These are phyloP conservation scores for Alternaria gansuensis DNA, from an alignment of 2,329 filamentous ascomycete species.

Conservation along the genomic window DNA sequence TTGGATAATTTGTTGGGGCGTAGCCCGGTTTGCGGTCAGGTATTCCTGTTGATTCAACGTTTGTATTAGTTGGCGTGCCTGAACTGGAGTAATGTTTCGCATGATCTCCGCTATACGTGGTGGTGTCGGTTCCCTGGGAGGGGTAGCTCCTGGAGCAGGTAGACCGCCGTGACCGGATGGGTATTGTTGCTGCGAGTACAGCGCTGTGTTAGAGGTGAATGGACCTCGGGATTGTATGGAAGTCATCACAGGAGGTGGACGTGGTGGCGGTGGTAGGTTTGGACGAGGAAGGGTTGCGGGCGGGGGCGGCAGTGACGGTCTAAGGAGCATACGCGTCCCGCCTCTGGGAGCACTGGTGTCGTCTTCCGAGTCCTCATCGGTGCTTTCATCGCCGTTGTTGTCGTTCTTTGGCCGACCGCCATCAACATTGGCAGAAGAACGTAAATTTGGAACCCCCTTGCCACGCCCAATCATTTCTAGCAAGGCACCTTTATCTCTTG, in stretches of 20 bases:
- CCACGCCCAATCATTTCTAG: background rate
- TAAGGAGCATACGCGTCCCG: background rate
- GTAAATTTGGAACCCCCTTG: background rate
- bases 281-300: slow-evolving; percentile 2
- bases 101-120: slow-evolving; percentile 22
- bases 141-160: background rate
- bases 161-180: background rate
- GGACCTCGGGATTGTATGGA: background rate
- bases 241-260: background rate
- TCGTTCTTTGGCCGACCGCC: background rate
- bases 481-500: slow-evolving; percentile 15
- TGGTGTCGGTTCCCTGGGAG: background rate
- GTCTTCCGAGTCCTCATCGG: slow-evolving; percentile 13
- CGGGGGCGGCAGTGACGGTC: background rate
- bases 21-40: slow-evolving; percentile 5
- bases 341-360: slow-evolving; percentile 7
- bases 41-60: slow-evolving; percentile 16
- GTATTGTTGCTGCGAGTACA: background rate
- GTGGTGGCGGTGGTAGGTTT: slow-evolving; percentile 6
- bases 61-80: slow-evolving; percentile 19
- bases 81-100: slow-evolving; percentile 18
- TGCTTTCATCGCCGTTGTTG: slow-evolving; percentile 7
- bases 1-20: background rate
- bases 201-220: background rate
- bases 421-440: background rate